Conservation (phyloP, 352 stramenopile genomes). For the Pelagophyceae sp. region DNA sequence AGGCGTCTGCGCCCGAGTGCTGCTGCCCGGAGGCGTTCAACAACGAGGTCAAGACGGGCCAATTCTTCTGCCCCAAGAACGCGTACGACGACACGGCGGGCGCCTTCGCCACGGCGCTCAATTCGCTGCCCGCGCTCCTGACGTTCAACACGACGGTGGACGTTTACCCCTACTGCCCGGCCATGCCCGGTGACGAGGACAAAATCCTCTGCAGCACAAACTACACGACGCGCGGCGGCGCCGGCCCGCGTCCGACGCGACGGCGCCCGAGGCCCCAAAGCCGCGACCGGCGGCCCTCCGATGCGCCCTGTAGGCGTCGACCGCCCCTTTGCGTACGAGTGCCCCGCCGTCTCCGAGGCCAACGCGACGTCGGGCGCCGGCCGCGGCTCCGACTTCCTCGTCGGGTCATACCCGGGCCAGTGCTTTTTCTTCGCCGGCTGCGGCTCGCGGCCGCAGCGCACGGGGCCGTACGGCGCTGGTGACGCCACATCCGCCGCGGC, state of each 20-base stretch:
- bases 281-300: too few species aligned
- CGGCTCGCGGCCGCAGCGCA: background rate
- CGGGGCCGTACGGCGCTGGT: background rate
- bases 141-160: background rate
- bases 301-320: too few species aligned
- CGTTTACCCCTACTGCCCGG: constrained; percentile 27
- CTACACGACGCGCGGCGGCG: background rate
- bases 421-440: constrained; percentile 13
- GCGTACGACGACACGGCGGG: constrained; percentile 16
- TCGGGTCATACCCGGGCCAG: background rate
- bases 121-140: constrained; percentile 4
- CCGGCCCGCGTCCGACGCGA: background rate
- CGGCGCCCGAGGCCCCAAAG: too few species aligned
- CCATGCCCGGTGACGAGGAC: constrained; percentile 13
- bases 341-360: background rate
- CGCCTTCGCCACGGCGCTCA: constrained; percentile 15
- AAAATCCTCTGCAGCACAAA: background rate
- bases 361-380: background rate
- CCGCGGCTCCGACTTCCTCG: background rate
- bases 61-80: constrained; percentile 32
- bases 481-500: background rate
- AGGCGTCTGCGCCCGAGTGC: constrained; percentile 34
- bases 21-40: constrained; percentile 43
- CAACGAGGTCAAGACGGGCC: constrained; percentile 29
- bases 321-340: background rate